Evolutionary conservation across 2,329 filamentous ascomycete species (phyloP).

Genomic region (Cytospora piceicola): DNA sequence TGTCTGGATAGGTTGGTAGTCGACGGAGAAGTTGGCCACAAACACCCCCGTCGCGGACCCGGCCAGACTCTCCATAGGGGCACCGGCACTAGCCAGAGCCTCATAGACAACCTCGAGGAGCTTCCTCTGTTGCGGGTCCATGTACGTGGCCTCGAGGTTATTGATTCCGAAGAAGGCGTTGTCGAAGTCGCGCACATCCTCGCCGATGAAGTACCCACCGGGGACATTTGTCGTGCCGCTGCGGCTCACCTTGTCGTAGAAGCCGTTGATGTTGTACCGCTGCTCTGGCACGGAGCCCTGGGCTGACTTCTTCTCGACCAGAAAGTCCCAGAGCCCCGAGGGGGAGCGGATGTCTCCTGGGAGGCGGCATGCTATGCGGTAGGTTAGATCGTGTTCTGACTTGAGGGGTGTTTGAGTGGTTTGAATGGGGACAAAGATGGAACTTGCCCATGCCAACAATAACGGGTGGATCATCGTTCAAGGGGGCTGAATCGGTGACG

Average conservation of each 20-base stretch:
- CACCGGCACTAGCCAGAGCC: not conserved
- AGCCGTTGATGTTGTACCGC: no score
- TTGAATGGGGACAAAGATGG: no score
- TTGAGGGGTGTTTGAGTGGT: no score
- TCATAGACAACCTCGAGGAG: constrained; percentile 42
- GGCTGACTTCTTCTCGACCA: not conserved
- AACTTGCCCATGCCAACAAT: no score
- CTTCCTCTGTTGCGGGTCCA: constrained; percentile 41
- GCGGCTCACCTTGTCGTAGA: no score
- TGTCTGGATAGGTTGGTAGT: not conserved
- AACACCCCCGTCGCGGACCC: not conserved
- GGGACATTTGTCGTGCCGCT: no score
- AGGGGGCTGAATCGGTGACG: no score
- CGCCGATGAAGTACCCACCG: constrained; percentile 38
- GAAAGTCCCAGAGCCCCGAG: constrained; percentile 38
- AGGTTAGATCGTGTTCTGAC: no score
- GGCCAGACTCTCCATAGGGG: not conserved
- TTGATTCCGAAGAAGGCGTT: constrained; percentile 39
- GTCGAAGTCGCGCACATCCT: constrained; percentile 37
- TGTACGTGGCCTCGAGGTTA: constrained; percentile 37
- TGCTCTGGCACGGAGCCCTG: no score
- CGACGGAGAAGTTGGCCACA: not conserved
- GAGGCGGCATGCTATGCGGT: constrained; percentile 24
- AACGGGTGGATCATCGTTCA: no score
- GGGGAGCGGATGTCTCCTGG: constrained; percentile 35